Conservation (phyloP, 108 stramenopile species). For the Skeletonema menzelii region DNA sequence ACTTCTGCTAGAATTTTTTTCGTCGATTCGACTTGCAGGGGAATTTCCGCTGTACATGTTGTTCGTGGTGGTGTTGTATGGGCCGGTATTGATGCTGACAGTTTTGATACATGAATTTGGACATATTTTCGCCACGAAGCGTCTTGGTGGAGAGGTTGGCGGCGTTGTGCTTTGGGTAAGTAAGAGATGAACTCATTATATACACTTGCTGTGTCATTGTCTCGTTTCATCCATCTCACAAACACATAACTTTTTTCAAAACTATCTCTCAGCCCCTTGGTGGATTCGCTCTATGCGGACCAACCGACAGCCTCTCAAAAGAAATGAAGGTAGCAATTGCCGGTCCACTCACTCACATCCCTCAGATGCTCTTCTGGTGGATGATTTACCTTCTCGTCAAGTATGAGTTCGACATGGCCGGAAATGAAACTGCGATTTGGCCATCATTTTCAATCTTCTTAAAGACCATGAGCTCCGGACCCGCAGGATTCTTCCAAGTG, state of each 20-base stretch:
- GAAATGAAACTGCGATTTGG: background rate
- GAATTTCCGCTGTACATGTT: conserved; percentile 34
- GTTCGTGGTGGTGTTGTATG: conserved; percentile 37
- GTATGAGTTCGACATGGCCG: background rate
- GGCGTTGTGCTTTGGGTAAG: conserved; percentile 45
- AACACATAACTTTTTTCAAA: background rate
- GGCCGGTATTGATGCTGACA: conserved; percentile 38
- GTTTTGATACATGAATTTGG: conserved; percentile 53
- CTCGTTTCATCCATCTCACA: background rate
- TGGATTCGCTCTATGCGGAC: conserved; percentile 50
- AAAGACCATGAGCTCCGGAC: conserved; percentile 17
- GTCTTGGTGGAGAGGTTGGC: conserved; percentile 44
- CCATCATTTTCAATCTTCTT: conserved; percentile 1
- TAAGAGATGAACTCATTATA: background rate
- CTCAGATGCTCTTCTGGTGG: conserved; percentile 47
- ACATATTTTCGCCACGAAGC: conserved; percentile 43
- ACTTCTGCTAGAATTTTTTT: conserved; percentile 23
- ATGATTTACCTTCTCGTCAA: conserved; percentile 11
- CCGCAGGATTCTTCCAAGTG: conserved; percentile 37
- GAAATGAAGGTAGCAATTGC: conserved; percentile 49
- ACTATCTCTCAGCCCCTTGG: conserved; percentile 36
- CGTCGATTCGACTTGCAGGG: conserved; percentile 3
- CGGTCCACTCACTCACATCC: conserved; percentile 53
- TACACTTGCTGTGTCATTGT: background rate
- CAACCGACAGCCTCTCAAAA: conserved; percentile 21